Evolutionary conservation across 2,329 filamentous ascomycete species (phyloP).

Genomic region (Colletotrichum karsti): DNA sequence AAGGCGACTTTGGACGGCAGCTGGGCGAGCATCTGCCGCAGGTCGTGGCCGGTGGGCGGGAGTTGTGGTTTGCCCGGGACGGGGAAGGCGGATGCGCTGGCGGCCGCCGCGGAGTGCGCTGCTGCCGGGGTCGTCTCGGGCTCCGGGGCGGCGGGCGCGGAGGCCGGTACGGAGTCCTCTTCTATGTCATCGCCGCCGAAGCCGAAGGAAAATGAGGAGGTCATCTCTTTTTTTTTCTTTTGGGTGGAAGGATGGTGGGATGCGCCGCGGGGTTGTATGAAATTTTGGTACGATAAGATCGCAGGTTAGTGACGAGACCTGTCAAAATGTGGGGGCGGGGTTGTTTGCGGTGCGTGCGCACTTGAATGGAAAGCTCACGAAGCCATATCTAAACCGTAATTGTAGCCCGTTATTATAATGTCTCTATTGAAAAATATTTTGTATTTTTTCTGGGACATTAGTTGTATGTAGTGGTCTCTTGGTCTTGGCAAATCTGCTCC

Average conservation of each 20-base stretch:
- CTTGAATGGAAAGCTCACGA: neutral
- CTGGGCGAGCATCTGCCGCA: constrained; percentile 59
- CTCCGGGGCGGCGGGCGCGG: constrained; percentile 17
- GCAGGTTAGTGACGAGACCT: neutral
- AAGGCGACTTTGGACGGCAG: constrained; percentile 82
- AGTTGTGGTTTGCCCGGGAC: constrained; percentile 69
- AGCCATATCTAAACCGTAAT: neutral
- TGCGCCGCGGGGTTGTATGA: constrained; percentile 11
- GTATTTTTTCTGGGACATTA: neutral
- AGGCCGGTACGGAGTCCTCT: constrained; percentile 43
- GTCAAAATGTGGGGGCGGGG: constrained; percentile 24
- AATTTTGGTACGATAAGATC: constrained; percentile 14
- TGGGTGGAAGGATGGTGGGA: neutral
- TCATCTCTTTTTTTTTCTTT: neutral
- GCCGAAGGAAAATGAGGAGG: constrained; percentile 65
- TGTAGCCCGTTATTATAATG: neutral
- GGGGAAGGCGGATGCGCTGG: constrained; percentile 61
- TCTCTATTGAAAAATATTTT: no score
- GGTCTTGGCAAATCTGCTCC: no score
- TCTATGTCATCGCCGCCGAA: constrained; percentile 74
- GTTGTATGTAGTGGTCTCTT: no score
- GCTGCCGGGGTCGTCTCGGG: constrained; percentile 34
- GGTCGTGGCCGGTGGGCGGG: constrained; percentile 58
- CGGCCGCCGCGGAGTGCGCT: constrained; percentile 36
- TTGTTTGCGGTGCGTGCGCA: neutral